Evolutionary conservation across 176 grass and related monocot genomes (phyloP).

Genomic region (Microstegium vimineum): DNA sequence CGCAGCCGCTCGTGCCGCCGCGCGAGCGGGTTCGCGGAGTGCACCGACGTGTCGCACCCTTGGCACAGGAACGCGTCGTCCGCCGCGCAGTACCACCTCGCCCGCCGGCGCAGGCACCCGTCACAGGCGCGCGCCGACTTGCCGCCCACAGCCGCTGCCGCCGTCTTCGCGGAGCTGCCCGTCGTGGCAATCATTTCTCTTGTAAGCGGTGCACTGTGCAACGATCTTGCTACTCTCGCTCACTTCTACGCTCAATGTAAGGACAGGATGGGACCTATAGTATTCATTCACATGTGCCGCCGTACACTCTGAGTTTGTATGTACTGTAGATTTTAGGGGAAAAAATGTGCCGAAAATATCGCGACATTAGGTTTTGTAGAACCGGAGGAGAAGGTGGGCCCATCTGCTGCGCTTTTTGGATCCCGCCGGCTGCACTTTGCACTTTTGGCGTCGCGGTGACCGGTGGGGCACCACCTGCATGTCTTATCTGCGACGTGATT

Average conservation of each 20-base stretch:
- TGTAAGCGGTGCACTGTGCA: neutral
- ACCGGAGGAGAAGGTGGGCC: neutral
- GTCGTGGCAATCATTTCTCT: conserved; percentile 28
- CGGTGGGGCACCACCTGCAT: neutral
- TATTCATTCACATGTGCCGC: neutral
- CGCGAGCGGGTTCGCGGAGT: conserved; percentile 78
- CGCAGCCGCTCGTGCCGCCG: conserved; percentile 69
- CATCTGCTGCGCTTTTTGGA: neutral
- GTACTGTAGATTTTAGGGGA: neutral
- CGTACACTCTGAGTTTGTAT: neutral
- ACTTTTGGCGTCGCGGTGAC: conserved; percentile 27
- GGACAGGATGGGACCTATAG: neutral
- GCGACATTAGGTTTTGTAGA: conserved; percentile 25
- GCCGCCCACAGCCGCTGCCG: conserved; percentile 38
- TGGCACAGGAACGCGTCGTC: conserved; percentile 97
- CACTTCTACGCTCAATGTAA: neutral
- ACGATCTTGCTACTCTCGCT: neutral
- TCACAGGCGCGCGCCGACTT: conserved; percentile 83
- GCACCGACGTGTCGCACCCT: conserved; percentile 76
- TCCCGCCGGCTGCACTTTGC: conserved; percentile 13
- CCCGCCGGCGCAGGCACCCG: conserved; percentile 66
- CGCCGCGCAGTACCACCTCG: conserved; percentile 84
- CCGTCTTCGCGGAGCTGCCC: conserved; percentile 36
- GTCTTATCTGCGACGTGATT: conserved; percentile 58
- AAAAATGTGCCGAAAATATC: conserved; percentile 32